phyloP scores from a whole-genome alignment of 352 stramenopile genomes.

The Globisporangium irregulare region DNA sequence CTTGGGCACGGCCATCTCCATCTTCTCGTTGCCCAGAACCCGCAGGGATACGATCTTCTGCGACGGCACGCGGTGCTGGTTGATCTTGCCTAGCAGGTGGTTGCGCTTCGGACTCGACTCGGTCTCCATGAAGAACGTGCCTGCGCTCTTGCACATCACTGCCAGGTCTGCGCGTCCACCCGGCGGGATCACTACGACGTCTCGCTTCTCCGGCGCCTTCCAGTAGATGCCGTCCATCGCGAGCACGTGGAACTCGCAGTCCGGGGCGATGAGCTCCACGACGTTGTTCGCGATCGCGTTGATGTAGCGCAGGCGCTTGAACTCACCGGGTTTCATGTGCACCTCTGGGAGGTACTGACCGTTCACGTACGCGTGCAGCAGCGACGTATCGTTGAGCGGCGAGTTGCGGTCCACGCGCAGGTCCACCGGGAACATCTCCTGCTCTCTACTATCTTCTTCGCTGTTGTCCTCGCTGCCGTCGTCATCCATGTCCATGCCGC shows the following conservation, averaged over 20 bases:
- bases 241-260: slow-evolving; percentile 55
- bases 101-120: slow-evolving; percentile 58
- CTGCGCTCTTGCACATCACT: slow-evolving; percentile 40
- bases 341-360: slow-evolving; percentile 66
- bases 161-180: slow-evolving; percentile 65
- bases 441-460: slow-evolving; percentile 16
- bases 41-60: slow-evolving; percentile 60
- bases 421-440: slow-evolving; percentile 36
- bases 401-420: slow-evolving; percentile 38
- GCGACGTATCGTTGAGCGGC: slow-evolving; percentile 68
- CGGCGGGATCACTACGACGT: slow-evolving; percentile 60
- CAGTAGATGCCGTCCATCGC: slow-evolving; percentile 75
- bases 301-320: slow-evolving; percentile 67
- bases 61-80: slow-evolving; percentile 67
- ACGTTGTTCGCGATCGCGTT: slow-evolving; percentile 86
- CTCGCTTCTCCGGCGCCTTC: slow-evolving; percentile 32
- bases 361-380: slow-evolving; percentile 72
- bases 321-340: slow-evolving; percentile 42
- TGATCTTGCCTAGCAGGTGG: slow-evolving; percentile 51
- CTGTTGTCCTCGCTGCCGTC: slow-evolving; percentile 19
- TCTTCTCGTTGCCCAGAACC: slow-evolving; percentile 25
- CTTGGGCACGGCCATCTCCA: slow-evolving; percentile 30
- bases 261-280: slow-evolving; percentile 54
- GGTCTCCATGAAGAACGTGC: slow-evolving; percentile 66
- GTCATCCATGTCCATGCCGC: slow-evolving; percentile 25